Base-by-base conservation (phyloP, 106 monocot species). In the Narthecium ossifragum region DNA sequence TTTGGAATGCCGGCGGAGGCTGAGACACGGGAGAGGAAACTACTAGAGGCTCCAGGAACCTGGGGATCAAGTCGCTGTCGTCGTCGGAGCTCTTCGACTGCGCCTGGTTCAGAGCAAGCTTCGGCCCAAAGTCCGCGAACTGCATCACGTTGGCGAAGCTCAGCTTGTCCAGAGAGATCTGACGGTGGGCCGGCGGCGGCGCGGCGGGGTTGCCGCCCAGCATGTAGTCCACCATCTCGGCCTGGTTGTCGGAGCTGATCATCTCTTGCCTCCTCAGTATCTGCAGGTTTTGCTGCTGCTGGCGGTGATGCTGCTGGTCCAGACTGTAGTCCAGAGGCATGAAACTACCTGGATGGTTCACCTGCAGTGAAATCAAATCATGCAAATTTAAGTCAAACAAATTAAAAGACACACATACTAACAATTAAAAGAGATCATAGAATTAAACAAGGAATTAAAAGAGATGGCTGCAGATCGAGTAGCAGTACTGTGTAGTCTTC, bases 71-170 rank as follows among this genome's bases (percentile, higher is more conserved):
- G 46, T 71, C 71, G 31, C 29, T 57, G 27, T 77, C 73, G 11
- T 81, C 78, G 13, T 78, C 81, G 4, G 64, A 31, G 47, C 22
- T 46, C 26, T 4, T 51, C 11, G 77, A 40, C 33, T 68, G 70
- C 11, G 77, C 33, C 33, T 68, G 70, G 71, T 54, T 71, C 22
- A 61, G 49, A 0, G 70, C 65, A 31, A 87, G 70, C 67, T 78
- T 81, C 6, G 87, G 87, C 0, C 84, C 80, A 28, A 84, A 78
- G 63, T 92, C 92, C 1, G 88, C 78, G 57, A 93, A 88, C 31
- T 88, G 88, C 79, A 93, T 81, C 28, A 92, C 87, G 26, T 92
- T 87, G 0, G 84, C 74, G 54, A 88, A 88, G 77, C 74, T 84
- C 14, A 80, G 61, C 57, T 62, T 66, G 79, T 82, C 78, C 20